These are phyloP conservation scores for Eremomyces bilateralis DNA, from an alignment of 495 filamentous ascomycete species.

Conservation along the genomic window DNA sequence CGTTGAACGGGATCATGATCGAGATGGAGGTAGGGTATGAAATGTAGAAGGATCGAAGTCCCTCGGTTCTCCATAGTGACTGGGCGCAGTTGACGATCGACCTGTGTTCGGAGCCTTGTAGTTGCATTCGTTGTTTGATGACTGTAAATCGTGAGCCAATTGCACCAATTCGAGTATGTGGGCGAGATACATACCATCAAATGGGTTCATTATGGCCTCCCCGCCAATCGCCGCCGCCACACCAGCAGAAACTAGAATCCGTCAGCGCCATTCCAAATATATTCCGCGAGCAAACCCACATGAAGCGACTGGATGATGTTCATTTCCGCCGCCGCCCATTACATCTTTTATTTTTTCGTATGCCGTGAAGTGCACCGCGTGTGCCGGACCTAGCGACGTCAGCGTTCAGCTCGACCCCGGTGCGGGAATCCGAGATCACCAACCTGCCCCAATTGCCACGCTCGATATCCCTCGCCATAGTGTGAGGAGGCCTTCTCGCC, in stretches of 20 bases:
- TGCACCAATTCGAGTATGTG: background rate
- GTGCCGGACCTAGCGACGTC: slow-evolving; percentile 56
- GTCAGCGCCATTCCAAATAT: slow-evolving; percentile 6
- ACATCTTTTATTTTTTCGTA: slow-evolving; percentile 93
- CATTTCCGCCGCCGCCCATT: slow-evolving; percentile 83
- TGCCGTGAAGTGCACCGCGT: slow-evolving; percentile 94
- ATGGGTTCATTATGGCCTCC: slow-evolving; percentile 98
- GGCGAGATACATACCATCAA: slow-evolving; percentile 49
- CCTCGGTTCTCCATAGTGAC: slow-evolving; percentile 71
- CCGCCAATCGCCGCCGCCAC: slow-evolving; percentile 89
- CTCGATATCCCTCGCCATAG: slow-evolving; percentile 95
- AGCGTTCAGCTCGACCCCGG: background rate
- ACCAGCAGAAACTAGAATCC: slow-evolving; percentile 54
- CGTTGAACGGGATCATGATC: slow-evolving; percentile 97
- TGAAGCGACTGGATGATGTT: slow-evolving; percentile 84
- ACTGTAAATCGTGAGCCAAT: slow-evolving; percentile 28
- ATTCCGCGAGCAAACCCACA: slow-evolving; percentile 27
- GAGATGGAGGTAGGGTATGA: slow-evolving; percentile 95
- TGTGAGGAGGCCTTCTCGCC: slow-evolving; percentile 69
- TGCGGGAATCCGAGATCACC: slow-evolving; percentile 12
- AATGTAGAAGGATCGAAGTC: slow-evolving; percentile 83
- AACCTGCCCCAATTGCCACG: slow-evolving; percentile 87
- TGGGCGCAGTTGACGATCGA: slow-evolving; percentile 66
- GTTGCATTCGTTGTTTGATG: slow-evolving; percentile 98
- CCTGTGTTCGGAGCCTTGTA: slow-evolving; percentile 81